phyloP scores from a whole-genome alignment of 805 yeast genomes.

The Yamadazyma sp. region DNA sequence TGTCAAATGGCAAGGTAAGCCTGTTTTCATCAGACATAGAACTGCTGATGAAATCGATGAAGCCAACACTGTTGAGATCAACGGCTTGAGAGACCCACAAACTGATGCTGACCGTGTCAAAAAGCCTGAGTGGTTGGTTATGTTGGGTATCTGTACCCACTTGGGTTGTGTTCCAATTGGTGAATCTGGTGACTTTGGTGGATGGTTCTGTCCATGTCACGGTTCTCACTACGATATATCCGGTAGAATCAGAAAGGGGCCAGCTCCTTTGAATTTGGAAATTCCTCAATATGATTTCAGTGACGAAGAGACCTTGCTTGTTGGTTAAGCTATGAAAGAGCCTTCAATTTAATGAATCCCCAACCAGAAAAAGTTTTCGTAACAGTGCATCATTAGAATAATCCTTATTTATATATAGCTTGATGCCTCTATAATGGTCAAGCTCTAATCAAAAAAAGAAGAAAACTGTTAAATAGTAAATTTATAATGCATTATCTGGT shows the following conservation, averaged over 20 bases:
- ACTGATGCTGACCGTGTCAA: slow-evolving; percentile 88
- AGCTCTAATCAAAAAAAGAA: too few relatives aligned
- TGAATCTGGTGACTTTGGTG: slow-evolving; percentile 99
- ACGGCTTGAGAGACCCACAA: slow-evolving; percentile 90
- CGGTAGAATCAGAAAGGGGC: slow-evolving; percentile 99
- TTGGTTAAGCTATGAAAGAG: slow-evolving; percentile 61
- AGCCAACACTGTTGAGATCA: slow-evolving; percentile 81
- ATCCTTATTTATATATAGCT: slow-evolving; percentile 5
- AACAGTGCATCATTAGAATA: slow-evolving; percentile 9
- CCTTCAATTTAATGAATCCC: slow-evolving; percentile 5
- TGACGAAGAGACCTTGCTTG: slow-evolving; percentile 74
- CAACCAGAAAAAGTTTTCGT: neutral
- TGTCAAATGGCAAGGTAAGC: slow-evolving; percentile 99
- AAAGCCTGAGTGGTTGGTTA: slow-evolving; percentile 97
- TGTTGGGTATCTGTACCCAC: slow-evolving; percentile 99
- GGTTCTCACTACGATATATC: slow-evolving; percentile 99
- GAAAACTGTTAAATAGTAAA: slow-evolving; percentile 7
- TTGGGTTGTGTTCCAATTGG: slow-evolving; percentile 99
- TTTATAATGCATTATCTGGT: slow-evolving; percentile 9
- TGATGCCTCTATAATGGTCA: slow-evolving; percentile 2
- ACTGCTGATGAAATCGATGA: slow-evolving; percentile 89
- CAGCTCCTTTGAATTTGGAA: slow-evolving; percentile 98
- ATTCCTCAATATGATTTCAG: slow-evolving; percentile 86
- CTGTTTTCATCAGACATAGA: slow-evolving; percentile 99
- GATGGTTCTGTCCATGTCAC: slow-evolving; percentile 99